Evolutionary conservation across 306 rosid genomes (phyloP).

Genomic region (Fragaria nilgerrensis): DNA sequence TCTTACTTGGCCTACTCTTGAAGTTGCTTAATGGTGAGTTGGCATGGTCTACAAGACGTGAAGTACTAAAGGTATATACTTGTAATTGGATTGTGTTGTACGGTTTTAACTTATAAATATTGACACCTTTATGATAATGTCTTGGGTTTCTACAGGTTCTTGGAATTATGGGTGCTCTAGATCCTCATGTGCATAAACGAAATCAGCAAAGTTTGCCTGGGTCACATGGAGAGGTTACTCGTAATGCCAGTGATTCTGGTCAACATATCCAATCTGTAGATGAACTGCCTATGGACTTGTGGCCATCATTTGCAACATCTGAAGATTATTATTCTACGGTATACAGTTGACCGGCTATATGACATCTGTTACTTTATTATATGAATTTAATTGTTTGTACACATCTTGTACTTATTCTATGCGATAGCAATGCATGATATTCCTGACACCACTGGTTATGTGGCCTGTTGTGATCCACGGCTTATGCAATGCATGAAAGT

Average conservation of each 20-base stretch:
- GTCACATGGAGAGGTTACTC: conserved; percentile 75
- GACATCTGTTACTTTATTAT: conserved; percentile 14
- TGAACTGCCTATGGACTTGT: conserved; percentile 78
- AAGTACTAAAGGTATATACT: conserved; percentile 85
- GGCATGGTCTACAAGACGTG: conserved; percentile 98
- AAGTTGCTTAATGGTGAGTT: conserved; percentile 92
- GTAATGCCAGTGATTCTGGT: conserved; percentile 80
- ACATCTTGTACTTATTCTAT: neutral
- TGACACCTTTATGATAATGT: conserved; percentile 1
- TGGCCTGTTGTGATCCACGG: neutral
- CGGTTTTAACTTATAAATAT: neutral
- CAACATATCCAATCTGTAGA: conserved; percentile 91
- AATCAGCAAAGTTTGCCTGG: conserved; percentile 81
- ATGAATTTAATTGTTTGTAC: neutral
- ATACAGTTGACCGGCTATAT: conserved; percentile 22
- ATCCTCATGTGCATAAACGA: conserved; percentile 88
- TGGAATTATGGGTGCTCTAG: conserved; percentile 98
- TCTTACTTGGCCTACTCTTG: conserved; percentile 78
- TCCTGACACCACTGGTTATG: neutral
- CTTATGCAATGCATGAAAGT: neutral
- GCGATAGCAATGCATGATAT: neutral
- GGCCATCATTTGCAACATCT: conserved; percentile 96
- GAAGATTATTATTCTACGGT: conserved; percentile 97
- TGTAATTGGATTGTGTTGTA: conserved; percentile 9
- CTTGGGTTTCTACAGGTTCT: conserved; percentile 62